Conservation (phyloP, 2,329 filamentous ascomycete species). For the Clarireedia sp. region DNA sequence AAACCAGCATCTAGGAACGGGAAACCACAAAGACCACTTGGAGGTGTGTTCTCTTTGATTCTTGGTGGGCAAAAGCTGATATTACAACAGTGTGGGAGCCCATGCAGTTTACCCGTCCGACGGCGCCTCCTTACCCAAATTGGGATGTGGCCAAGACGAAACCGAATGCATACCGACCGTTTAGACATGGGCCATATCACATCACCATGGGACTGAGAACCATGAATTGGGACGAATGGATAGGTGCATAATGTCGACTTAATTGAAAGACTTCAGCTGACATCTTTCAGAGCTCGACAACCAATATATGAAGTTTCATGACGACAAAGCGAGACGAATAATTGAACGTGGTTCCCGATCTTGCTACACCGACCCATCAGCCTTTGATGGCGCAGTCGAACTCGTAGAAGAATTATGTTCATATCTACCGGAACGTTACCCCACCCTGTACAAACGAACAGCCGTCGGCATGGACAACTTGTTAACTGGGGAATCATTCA, state of each 20-base stretch:
- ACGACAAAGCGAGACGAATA: constrained; percentile 62
- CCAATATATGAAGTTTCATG: constrained; percentile 65
- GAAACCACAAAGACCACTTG: constrained; percentile 20
- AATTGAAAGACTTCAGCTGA: constrained; percentile 9
- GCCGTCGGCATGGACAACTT: constrained; percentile 60
- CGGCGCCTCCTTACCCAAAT: constrained; percentile 21
- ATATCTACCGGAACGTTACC: constrained; percentile 71
- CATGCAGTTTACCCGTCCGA: constrained; percentile 27
- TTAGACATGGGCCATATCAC: constrained; percentile 28
- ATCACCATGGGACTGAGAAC: constrained; percentile 30
- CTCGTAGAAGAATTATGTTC: constrained; percentile 63
- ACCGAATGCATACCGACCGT: constrained; percentile 29
- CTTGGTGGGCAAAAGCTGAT: constrained; percentile 9
- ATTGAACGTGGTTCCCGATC: constrained; percentile 58
- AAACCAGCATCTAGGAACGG: constrained; percentile 21
- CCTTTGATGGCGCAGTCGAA: constrained; percentile 65
- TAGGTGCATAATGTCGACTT: constrained; percentile 20
- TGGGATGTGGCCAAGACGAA: constrained; percentile 29
- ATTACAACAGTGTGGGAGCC: constrained; percentile 26
- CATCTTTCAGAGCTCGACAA: constrained; percentile 61
- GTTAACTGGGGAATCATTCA: constrained; percentile 63
- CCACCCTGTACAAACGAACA: constrained; percentile 58
- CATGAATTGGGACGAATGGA: constrained; percentile 31
- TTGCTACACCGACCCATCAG: constrained; percentile 60
- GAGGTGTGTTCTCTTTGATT: constrained; percentile 19